Percentiles rank a stretch among this genome's conserved stretches.
Evolutionary conservation across 352 stramenopile genomes (phyloP).

Genomic region (Thalassiosira oceanica): DNA sequence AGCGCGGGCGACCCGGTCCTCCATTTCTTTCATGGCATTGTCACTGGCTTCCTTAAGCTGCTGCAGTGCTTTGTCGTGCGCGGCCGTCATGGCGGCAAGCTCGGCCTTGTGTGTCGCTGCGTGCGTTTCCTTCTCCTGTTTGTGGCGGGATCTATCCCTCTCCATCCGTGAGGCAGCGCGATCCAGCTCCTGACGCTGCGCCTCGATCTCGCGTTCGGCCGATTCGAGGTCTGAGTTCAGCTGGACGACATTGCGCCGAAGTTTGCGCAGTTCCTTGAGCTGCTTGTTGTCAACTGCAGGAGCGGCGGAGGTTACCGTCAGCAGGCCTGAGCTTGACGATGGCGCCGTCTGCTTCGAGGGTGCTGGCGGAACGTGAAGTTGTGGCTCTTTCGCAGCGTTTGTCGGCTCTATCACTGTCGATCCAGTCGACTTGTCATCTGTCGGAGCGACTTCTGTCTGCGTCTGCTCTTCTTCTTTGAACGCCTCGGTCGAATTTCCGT

Average conservation of each 20-base stretch:
- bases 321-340: too few relatives aligned
- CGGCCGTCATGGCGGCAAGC: slow-evolving; percentile 43
- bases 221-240: slow-evolving; percentile 61
- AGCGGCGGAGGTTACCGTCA: not conserved
- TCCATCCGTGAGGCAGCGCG: slow-evolving; percentile 66
- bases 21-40: slow-evolving; percentile 50
- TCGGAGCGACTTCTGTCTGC: too few relatives aligned
- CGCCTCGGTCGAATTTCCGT: too few relatives aligned
- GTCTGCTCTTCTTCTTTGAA: too few relatives aligned
- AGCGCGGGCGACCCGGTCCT: slow-evolving; percentile 43
- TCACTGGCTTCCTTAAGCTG: slow-evolving; percentile 55
- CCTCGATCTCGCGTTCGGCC: slow-evolving; percentile 63
- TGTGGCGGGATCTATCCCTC: slow-evolving; percentile 45
- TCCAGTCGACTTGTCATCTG: too few relatives aligned
- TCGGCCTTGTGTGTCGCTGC: slow-evolving; percentile 70
- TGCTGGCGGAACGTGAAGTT: too few relatives aligned
- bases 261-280: slow-evolving; percentile 44
- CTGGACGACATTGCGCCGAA: slow-evolving; percentile 53
- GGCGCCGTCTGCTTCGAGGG: too few relatives aligned
- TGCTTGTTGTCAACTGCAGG: too few relatives aligned
- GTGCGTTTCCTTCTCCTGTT: slow-evolving; percentile 66
- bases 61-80: slow-evolving; percentile 47
- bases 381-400: too few relatives aligned
- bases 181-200: slow-evolving; percentile 65
- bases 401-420: too few relatives aligned